These are phyloP conservation scores for Russula olivacea DNA, from an alignment of 768 basidiomycete genomes.

Conservation along the genomic window DNA sequence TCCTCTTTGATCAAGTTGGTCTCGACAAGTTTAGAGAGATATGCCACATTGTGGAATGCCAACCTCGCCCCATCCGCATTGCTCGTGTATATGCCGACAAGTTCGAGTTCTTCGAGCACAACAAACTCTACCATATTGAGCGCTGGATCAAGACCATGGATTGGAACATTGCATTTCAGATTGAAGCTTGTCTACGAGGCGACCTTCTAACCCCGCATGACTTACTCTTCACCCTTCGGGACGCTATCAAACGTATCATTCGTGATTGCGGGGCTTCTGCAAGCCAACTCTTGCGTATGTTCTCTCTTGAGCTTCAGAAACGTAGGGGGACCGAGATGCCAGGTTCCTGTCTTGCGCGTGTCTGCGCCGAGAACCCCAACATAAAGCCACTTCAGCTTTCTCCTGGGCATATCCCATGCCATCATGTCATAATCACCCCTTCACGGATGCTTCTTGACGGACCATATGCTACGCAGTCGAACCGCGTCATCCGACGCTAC, in stretches of 20 bases:
- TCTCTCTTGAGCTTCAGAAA: slow-evolving; percentile 43
- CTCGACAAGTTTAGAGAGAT: slow-evolving; percentile 48
- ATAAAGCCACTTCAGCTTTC: slow-evolving; percentile 27
- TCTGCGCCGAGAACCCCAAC: slow-evolving; percentile 28
- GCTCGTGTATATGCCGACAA: slow-evolving; percentile 43
- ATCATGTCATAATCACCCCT: slow-evolving; percentile 71
- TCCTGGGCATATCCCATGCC: slow-evolving; percentile 52
- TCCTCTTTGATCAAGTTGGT: slow-evolving; percentile 33
- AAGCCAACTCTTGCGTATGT: slow-evolving; percentile 49
- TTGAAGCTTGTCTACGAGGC: slow-evolving; percentile 63
- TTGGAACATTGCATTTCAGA: slow-evolving; percentile 70
- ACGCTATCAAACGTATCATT: slow-evolving; percentile 40
- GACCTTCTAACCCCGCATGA: slow-evolving; percentile 56
- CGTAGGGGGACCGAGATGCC: slow-evolving; percentile 41
- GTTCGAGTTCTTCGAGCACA: background rate
- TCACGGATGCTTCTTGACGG: slow-evolving; percentile 70
- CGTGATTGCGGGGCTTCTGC: slow-evolving; percentile 32
- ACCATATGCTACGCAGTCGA: slow-evolving; percentile 68
- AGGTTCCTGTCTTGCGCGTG: slow-evolving; percentile 42
- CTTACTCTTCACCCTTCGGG: slow-evolving; percentile 40
- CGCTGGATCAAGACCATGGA: slow-evolving; percentile 41
- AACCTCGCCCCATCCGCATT: slow-evolving; percentile 27
- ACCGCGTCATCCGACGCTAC: slow-evolving; percentile 71
- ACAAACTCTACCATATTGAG: background rate
- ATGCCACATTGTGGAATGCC: slow-evolving; percentile 46